A percentile compares a stretch with the other conserved stretches of the same genome.
phyloP scores from a whole-genome alignment of 306 rosid species.

The Medicago arabica region DNA sequence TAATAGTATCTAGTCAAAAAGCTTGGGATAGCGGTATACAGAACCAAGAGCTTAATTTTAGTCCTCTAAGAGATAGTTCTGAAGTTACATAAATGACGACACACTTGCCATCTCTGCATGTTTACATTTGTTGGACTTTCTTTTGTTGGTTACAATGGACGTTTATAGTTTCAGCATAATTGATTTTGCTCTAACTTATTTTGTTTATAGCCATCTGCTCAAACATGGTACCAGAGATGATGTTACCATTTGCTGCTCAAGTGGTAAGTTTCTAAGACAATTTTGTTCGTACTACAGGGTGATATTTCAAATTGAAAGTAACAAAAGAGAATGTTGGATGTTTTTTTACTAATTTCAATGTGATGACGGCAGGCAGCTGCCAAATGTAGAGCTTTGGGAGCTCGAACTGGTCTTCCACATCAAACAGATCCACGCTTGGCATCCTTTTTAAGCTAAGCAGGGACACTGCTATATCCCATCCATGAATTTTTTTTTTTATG shows the following conservation, averaged over 20 bases:
- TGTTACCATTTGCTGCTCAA: constrained; percentile 87
- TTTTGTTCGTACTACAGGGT: not conserved
- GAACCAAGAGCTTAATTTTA: constrained; percentile 23
- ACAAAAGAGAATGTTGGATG: not conserved
- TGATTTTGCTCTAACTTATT: constrained; percentile 36
- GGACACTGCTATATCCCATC: not conserved
- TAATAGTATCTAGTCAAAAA: constrained; percentile 12
- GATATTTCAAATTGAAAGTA: not conserved
- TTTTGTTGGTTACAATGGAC: not conserved
- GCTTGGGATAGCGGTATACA: constrained; percentile 15
- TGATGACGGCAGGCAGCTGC: constrained; percentile 71
- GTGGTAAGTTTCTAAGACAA: constrained; percentile 61
- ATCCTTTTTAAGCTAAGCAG: constrained; percentile 49
- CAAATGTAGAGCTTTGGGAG: constrained; percentile 85
- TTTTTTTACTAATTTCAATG: constrained; percentile 19
- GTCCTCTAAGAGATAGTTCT: not conserved
- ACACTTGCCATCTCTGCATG: not conserved
- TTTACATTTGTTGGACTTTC: constrained; percentile 17
- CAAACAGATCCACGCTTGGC: constrained; percentile 69
- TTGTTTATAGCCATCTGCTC: constrained; percentile 78
- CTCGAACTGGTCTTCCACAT: constrained; percentile 51
- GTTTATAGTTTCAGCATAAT: constrained; percentile 13
- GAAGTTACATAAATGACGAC: constrained; percentile 21
- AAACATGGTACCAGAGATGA: constrained; percentile 78
- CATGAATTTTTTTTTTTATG: not conserved